phyloP scores from a whole-genome alignment of 495 filamentous ascomycete species.

The Penicillium parvum region DNA sequence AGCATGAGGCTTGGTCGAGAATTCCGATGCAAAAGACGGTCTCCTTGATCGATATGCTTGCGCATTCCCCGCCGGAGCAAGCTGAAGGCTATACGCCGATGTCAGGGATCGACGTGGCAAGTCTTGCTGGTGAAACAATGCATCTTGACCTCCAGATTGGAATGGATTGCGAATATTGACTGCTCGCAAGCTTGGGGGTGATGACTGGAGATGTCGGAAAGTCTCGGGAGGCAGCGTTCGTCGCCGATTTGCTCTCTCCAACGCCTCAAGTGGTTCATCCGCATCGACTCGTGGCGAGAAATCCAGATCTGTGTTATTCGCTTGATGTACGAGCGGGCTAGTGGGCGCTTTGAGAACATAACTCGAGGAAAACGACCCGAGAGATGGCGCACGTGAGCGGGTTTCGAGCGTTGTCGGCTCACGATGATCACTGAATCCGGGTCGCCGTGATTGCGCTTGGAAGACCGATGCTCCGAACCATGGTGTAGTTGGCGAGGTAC shows the following conservation, averaged over 20 bases:
- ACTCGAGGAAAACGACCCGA: conserved; percentile 74
- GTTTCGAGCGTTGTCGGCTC: conserved; percentile 17
- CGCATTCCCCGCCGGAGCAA: conserved; percentile 57
- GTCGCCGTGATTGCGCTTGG: conserved; percentile 8
- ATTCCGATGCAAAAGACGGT: conserved; percentile 70
- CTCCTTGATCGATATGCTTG: conserved; percentile 56
- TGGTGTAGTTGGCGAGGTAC: conserved; percentile 46
- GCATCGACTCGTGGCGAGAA: conserved; percentile 45
- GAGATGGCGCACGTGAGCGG: conserved; percentile 54
- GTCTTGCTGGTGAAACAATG: conserved; percentile 60
- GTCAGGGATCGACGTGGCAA: conserved; percentile 70
- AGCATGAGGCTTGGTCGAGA: conserved; percentile 75
- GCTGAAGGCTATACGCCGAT: conserved; percentile 54
- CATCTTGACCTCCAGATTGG: conserved; percentile 41
- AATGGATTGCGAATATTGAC: conserved; percentile 15
- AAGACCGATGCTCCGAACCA: conserved; percentile 41
- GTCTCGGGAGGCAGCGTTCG: conserved; percentile 59
- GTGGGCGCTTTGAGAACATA: conserved; percentile 86
- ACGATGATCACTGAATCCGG: conserved; percentile 13
- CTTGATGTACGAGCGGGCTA: conserved; percentile 85
- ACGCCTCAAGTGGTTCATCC: conserved; percentile 28
- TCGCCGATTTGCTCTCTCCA: conserved; percentile 48
- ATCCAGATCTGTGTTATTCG: conserved; percentile 81
- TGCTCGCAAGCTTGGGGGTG: conserved; percentile 21
- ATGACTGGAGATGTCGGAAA: conserved; percentile 40